Evolutionary conservation across 345 rosid genomes (phyloP), one percentile per base, ranked within the genome.

Genomic region (Carallia pectinifolia): DNA sequence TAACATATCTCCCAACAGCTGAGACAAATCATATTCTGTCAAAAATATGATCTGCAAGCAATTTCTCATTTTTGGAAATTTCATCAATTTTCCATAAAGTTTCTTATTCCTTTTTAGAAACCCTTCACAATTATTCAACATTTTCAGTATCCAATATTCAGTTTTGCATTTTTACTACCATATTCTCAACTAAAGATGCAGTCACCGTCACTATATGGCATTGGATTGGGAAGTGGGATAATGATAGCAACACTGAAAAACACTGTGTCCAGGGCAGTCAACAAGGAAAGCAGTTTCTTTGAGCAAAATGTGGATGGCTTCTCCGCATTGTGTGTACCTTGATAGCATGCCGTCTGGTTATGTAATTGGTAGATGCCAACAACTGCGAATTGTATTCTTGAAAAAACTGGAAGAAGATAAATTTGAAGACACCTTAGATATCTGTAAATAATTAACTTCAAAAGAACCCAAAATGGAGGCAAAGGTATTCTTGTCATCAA

Each of bases 1-100:
- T 67, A 94, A 81, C 59, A 94, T 90, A 73, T 94, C 95, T 65
- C 91, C 97, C 86, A 94, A 71, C 47, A 94, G 78, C 98, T 91
- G 86, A 71, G 36, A 69, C 67, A 44, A 15, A 58, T 29, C 5
- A 71, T 29, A 48, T 8, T 5, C 33, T 55, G 12, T 55, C 13
- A 23, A 67, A 62, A 8, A 16, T 71, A 10, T 63, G 64, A 44
- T 44, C 12, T 44, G 17, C 17, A 44, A 44, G 50, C 50, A 44
- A 44, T 44, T 44, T 44, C 50, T 3, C 17, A 44, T 44, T 44
- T 12, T 44, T 44, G 10, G 12, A 44, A 44, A 44, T 44, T 44
- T 44, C 50, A 44, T 44, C 17, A 44, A 13, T 12, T 12, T 44
- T 13, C 5, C 8, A 0, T 13, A 44, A 44, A 44, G 2, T 13